Conservation (phyloP, 768 basidiomycete genomes). For the Suillus weaverae region DNA sequence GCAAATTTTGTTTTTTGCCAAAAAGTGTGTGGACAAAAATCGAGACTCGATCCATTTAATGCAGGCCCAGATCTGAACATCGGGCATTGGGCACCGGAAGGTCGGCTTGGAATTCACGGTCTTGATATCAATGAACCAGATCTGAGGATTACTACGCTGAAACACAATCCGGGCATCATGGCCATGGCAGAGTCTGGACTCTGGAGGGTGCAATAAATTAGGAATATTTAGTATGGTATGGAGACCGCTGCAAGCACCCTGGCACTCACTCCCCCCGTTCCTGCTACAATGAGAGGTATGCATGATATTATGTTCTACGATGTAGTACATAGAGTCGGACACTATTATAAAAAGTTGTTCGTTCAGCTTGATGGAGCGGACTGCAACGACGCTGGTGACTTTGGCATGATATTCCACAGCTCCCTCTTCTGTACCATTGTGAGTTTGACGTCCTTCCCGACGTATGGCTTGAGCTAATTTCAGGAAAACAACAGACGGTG, state of each 20-base stretch:
- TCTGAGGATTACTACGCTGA: not conserved
- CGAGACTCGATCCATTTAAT: not conserved
- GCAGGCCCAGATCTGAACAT: not conserved
- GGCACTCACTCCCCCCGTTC: not conserved
- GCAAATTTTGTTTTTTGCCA: no score
- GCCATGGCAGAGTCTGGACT: not conserved
- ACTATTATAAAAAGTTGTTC: not conserved
- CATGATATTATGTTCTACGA: not conserved
- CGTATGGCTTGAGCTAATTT: constrained; percentile 6
- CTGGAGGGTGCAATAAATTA: not conserved
- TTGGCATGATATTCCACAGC: constrained; percentile 6
- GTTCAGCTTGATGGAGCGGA: not conserved
- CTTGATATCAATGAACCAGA: not conserved
- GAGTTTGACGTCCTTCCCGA: constrained; percentile 4
- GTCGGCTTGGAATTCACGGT: not conserved
- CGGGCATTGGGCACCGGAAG: not conserved
- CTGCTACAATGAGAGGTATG: not conserved
- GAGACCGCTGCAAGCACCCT: not conserved
- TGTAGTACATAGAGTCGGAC: not conserved
- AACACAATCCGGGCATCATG: not conserved
- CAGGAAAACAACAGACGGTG: no score
- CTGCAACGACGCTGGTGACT: not conserved
- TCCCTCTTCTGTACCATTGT: constrained; percentile 6
- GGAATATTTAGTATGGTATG: not conserved
- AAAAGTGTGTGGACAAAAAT: not conserved